phyloP scores from a whole-genome alignment of 148 eudicot genomes.

The Nepenthes gracilis region DNA sequence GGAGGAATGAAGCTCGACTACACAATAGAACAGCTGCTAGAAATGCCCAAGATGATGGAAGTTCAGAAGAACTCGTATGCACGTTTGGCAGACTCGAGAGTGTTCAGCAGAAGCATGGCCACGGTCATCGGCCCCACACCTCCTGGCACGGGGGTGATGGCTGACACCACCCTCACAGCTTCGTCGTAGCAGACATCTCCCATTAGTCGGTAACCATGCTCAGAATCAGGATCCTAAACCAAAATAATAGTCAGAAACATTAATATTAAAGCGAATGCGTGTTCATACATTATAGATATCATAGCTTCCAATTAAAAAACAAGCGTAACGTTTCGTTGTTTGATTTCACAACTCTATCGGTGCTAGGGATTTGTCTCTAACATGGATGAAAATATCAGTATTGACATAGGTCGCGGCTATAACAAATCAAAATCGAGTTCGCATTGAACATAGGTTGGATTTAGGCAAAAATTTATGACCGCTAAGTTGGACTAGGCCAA shows the following conservation, averaged over 20 bases:
- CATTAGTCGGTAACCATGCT: slow-evolving; percentile 21
- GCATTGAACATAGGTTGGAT: no score
- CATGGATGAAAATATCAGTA: no score
- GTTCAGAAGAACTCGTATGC: slow-evolving; percentile 14
- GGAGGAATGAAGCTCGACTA: no score
- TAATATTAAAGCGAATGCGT: not conserved
- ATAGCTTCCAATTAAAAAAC: not conserved
- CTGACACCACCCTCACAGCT: slow-evolving; percentile 36
- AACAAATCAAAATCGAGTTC: no score
- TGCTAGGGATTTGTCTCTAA: no score
- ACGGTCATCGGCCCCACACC: slow-evolving; percentile 52
- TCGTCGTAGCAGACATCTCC: slow-evolving; percentile 59
- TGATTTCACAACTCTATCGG: no score
- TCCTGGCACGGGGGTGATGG: slow-evolving; percentile 52
- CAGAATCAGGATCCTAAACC: slow-evolving; percentile 25
- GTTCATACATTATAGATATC: not conserved
- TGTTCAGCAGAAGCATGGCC: slow-evolving; percentile 43
- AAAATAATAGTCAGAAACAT: not conserved
- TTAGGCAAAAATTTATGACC: no score
- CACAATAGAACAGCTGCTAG: no score
- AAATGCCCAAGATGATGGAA: no score
- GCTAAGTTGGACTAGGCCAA: no score
- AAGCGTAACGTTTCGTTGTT: no score
- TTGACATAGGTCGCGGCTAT: no score
- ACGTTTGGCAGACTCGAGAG: slow-evolving; percentile 35